Percentiles rank a stretch among this genome's conserved stretches.
phyloP scores from a whole-genome alignment of 352 stramenopile species.

The Salisapilia sapeloensis region DNA sequence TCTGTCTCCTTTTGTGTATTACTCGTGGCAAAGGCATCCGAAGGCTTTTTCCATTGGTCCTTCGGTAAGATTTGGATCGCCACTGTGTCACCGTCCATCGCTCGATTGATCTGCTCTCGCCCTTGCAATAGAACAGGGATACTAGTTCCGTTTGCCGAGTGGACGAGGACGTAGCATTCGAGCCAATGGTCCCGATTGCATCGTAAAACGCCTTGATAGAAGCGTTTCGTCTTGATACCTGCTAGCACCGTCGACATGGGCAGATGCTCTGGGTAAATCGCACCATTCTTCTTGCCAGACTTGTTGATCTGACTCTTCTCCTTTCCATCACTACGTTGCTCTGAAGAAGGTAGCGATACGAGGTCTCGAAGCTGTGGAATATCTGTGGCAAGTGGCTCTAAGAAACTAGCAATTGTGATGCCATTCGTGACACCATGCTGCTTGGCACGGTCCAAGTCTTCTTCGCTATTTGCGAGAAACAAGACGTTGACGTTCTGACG shows the following conservation, averaged over 20 bases:
- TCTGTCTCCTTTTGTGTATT: constrained; percentile 14
- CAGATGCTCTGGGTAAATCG: constrained; percentile 66
- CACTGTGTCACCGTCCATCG: constrained; percentile 96
- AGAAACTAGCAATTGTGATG: constrained; percentile 38
- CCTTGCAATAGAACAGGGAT: constrained; percentile 58
- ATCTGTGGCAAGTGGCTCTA: constrained; percentile 22
- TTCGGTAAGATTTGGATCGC: constrained; percentile 88
- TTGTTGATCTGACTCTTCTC: constrained; percentile 17
- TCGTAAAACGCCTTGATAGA: constrained; percentile 81
- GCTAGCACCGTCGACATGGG: constrained; percentile 56
- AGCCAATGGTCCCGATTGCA: constrained; percentile 78
- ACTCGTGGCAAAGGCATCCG: constrained; percentile 43
- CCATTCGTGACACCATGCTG: constrained; percentile 23
- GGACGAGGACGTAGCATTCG: constrained; percentile 67
- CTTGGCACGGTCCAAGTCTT: constrained; percentile 28
- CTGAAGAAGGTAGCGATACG: constrained; percentile 16
- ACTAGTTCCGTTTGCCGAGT: constrained; percentile 35
- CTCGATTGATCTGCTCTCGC: constrained; percentile 89
- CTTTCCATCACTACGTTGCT: constrained; percentile 9
- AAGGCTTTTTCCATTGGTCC: constrained; percentile 56
- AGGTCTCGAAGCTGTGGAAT: constrained; percentile 44
- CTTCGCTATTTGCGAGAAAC: constrained; percentile 47
- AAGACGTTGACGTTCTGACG: constrained; percentile 23
- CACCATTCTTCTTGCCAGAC: constrained; percentile 15
- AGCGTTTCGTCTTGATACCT: constrained; percentile 75